phyloP scores from a whole-genome alignment of 1,284 basidiomycete species.

The Thecaphora thlaspeos region DNA sequence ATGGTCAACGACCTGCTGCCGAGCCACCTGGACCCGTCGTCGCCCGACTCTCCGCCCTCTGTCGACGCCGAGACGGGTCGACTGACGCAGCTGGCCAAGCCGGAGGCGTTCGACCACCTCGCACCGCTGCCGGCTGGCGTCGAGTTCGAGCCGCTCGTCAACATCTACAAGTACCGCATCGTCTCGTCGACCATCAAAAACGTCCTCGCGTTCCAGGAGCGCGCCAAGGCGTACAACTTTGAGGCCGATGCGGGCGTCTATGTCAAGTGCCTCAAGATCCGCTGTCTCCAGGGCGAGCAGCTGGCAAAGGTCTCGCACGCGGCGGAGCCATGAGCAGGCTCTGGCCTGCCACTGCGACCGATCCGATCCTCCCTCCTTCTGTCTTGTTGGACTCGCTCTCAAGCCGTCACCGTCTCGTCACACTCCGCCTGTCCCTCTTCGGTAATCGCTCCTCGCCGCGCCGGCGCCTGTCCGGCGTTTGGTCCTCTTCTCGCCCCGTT shows the following conservation, averaged over 20 bases:
- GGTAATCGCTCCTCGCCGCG: no score
- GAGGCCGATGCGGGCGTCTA: conserved; percentile 45
- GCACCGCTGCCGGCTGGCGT: conserved; percentile 34
- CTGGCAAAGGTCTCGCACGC: conserved; percentile 13
- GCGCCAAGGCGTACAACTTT: conserved; percentile 35
- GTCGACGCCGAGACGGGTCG: conserved; percentile 6
- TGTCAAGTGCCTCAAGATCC: conserved; percentile 47
- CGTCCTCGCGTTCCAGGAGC: conserved; percentile 44
- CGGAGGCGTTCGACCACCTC: conserved; percentile 33
- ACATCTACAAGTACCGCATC: conserved; percentile 46
- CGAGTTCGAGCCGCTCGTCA: conserved; percentile 39
- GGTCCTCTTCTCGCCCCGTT: no score
- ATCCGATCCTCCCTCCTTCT: no score
- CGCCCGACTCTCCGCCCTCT: conserved; percentile 18
- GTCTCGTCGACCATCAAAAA: conserved; percentile 42
- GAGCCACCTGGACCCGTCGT: conserved; percentile 44
- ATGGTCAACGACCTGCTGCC: conserved; percentile 44
- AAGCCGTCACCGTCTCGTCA: no score
- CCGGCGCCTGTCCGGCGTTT: no score
- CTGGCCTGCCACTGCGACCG: no score
- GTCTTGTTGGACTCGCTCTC: no score
- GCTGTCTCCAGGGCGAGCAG: conserved; percentile 42
- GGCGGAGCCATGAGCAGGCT: neutral
- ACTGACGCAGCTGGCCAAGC: conserved; percentile 18
- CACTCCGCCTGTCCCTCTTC: no score